phyloP scores from a whole-genome alignment of 139 green algal genomes.

The Medakamo hakoo region DNA sequence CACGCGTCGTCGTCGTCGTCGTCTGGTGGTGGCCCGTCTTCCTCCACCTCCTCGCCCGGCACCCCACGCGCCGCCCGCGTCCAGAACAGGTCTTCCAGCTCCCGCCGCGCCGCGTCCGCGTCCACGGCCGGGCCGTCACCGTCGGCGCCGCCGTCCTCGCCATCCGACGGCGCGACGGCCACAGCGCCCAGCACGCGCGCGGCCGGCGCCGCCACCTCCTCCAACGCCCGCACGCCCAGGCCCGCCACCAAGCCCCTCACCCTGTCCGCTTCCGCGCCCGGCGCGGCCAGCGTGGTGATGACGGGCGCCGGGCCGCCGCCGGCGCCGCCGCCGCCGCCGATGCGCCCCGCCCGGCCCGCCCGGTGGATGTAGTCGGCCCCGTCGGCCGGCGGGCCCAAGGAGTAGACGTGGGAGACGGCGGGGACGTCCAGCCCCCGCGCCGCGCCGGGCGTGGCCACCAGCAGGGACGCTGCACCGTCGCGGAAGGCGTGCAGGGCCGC shows the following conservation, averaged over 20 bases:
- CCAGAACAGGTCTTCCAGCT: conserved; percentile 47
- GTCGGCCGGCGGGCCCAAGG: conserved; percentile 32
- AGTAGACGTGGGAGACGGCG: conserved; percentile 71
- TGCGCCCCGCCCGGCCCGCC: conserved; percentile 53
- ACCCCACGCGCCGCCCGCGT: no score
- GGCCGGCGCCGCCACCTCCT: conserved; percentile 7
- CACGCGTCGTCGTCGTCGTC: no score
- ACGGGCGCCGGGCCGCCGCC: conserved; percentile 16
- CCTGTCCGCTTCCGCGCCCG: conserved; percentile 17
- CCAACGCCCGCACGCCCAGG: conserved; percentile 28
- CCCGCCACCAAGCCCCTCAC: conserved; percentile 26
- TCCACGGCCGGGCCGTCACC: conserved; percentile 6
- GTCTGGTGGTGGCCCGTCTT: not conserved
- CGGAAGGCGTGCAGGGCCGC: conserved; percentile 53
- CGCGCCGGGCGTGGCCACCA: conserved; percentile 47
- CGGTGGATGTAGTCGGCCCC: conserved; percentile 60
- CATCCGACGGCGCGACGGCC: conserved; percentile 2
- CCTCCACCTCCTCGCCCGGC: not conserved
- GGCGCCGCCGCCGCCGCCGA: conserved; percentile 27
- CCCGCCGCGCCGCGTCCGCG: conserved; percentile 25
- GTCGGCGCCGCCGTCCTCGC: conserved; percentile 6
- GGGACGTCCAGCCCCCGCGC: conserved; percentile 69
- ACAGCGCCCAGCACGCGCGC: no score
- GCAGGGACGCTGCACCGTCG: conserved; percentile 44
- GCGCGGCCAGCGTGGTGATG: conserved; percentile 40